Percentiles rank a stretch among this genome's conserved stretches.
These are phyloP conservation scores for Euphorbia lathyris DNA, from an alignment of 345 rosid genomes.

Conservation along the genomic window DNA sequence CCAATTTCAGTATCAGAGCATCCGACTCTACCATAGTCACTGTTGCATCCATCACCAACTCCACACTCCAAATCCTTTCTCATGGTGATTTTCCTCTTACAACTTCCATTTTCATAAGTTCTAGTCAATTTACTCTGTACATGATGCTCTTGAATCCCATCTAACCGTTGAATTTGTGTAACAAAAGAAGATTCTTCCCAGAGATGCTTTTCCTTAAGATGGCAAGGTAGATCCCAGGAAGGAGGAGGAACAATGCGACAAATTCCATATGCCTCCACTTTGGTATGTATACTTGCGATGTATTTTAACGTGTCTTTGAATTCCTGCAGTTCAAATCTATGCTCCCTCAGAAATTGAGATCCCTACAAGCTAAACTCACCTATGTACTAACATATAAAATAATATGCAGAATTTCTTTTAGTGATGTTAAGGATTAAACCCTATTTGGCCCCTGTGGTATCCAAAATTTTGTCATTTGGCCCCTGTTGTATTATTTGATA, in stretches of 20 bases:
- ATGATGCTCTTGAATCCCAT: conserved; percentile 31
- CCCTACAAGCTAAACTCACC: conserved; percentile 15
- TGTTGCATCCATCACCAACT: conserved; percentile 17
- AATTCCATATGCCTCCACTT: conserved; percentile 59
- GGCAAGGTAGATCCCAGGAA: conserved; percentile 68
- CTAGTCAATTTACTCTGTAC: conserved; percentile 25
- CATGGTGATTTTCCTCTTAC: conserved; percentile 20
- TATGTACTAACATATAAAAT: conserved; percentile 14
- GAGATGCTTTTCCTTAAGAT: conserved; percentile 35
- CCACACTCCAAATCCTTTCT: conserved; percentile 15
- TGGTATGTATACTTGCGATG: conserved; percentile 49
- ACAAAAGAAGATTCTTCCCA: conserved; percentile 49
- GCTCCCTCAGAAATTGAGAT: conserved; percentile 19
- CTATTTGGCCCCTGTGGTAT: too few relatives aligned
- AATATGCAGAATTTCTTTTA: conserved; percentile 16
- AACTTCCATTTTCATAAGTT: conserved; percentile 11
- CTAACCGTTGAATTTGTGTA: conserved; percentile 49
- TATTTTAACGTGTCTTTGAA: conserved; percentile 55
- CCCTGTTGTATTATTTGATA: too few relatives aligned
- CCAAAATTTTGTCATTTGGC: too few relatives aligned
- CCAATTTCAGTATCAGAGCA: conserved; percentile 35
- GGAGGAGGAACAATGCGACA: conserved; percentile 75
- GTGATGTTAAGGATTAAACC: too few relatives aligned
- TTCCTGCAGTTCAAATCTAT: conserved; percentile 49
- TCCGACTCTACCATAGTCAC: conserved; percentile 26